phyloP scores from a whole-genome alignment of 2,329 filamentous ascomycete species.

The Cephalotrichum gorgonifer region DNA sequence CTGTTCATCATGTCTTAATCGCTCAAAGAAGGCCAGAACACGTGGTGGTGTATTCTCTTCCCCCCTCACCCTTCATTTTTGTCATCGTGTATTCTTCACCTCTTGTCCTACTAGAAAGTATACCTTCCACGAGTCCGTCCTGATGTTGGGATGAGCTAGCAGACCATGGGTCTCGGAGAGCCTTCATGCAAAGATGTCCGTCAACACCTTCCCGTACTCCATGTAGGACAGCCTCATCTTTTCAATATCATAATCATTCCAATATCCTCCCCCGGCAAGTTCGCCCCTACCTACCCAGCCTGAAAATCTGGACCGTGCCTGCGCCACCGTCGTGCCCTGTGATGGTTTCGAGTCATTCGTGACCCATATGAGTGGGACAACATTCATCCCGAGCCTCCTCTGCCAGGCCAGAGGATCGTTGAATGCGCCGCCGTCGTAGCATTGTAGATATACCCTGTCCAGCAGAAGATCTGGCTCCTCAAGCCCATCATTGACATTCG shows the following conservation, averaged over 20 bases:
- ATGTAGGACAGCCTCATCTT: slow-evolving; percentile 28
- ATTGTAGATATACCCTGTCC: slow-evolving; percentile 31
- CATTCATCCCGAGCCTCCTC: slow-evolving; percentile 23
- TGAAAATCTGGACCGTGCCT: slow-evolving; percentile 23
- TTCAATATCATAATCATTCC: slow-evolving; percentile 36
- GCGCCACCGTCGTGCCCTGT: slow-evolving; percentile 23
- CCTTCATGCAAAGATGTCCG: slow-evolving; percentile 14
- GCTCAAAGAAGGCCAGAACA: no score
- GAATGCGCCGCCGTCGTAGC: slow-evolving; percentile 30
- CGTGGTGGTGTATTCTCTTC: no score
- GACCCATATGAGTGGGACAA: slow-evolving; percentile 33
- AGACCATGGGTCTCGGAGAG: no score
- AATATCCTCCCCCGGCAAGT: slow-evolving; percentile 29
- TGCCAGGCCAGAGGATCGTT: slow-evolving; percentile 29
- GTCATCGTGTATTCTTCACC: no score
- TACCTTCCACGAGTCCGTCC: no score
- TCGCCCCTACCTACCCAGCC: slow-evolving; percentile 19
- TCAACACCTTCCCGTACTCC: slow-evolving; percentile 18
- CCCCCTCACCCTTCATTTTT: no score
- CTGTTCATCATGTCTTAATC: no score
- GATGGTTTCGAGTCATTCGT: slow-evolving; percentile 33
- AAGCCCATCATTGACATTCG: slow-evolving; percentile 18
- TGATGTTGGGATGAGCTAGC: no score
- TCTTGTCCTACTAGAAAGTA: no score
- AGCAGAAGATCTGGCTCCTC: slow-evolving; percentile 14